Base-by-base conservation (phyloP, 148 eudicot species). In the Pouteria glomerata region DNA sequence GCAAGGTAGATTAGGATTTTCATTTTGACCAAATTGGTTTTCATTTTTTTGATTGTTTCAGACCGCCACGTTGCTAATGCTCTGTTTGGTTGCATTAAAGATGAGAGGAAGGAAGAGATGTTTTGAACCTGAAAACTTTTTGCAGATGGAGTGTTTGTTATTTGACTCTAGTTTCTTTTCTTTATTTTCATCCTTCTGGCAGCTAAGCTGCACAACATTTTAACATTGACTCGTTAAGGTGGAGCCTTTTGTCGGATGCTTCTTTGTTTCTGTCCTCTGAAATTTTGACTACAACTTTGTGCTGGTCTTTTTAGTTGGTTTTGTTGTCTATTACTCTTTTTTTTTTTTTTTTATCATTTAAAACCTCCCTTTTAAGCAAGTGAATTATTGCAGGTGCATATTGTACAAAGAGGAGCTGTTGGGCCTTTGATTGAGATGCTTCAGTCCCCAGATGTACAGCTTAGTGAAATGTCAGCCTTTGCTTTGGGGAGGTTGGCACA, bases 401-500 rank as follows among this genome's bases (percentile, higher is more conserved):
- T 94, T 62, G 98, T 89, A 44, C 98, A 94, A 72, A 94, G 98
- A 81, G 98, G 98, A 72, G 98, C 98, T 73, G 96, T 94, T 52
- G 82, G 74, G 16, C 98, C 98, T 51, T 83, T 94, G 75, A 86
- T 94, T 63, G 90, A 86, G 80, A 91, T 94, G 98, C 96, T 94
- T 69, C 90, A 87, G 41, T 91, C 91, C 24, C 69, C 82, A 21
- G 96, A 94, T 79, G 79, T 81, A 15, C 98, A 94, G 65, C 85
- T 91, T 35, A 85, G 70, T 72, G 98, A 94, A 84, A 94, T 94
- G 98, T 75, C 98, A 58, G 98, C 96, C 70, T 94, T 94, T 88
- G 97, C 98, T 14, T 85, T 94, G n/a, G 98, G 98, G 73, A 91
- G 98, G 76, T 83, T 94, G 81, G 97, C 97, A 31, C 98, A 94